Conservation (phyloP, 139 green algal species). For the Zygnema circumcarinatum region DNA sequence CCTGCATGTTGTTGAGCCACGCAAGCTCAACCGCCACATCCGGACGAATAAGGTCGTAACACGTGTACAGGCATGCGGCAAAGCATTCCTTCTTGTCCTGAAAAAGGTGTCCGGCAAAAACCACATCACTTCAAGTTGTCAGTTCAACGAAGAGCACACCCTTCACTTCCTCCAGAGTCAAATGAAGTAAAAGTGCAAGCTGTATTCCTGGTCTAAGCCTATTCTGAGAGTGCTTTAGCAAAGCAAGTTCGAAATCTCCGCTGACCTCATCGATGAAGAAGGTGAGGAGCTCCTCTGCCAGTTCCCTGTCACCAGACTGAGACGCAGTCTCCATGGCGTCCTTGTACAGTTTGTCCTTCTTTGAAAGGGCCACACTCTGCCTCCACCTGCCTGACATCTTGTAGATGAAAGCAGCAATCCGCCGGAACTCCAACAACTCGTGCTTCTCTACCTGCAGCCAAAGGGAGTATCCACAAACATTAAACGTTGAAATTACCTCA, state of each 20-base stretch:
- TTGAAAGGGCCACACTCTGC: slow-evolving; percentile 65
- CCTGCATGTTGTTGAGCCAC: slow-evolving; percentile 92
- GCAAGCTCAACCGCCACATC: slow-evolving; percentile 95
- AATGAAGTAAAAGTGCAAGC: too few species aligned
- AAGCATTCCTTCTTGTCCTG: slow-evolving; percentile 91
- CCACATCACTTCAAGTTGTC: not conserved
- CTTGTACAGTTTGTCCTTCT: slow-evolving; percentile 73
- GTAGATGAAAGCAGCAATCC: slow-evolving; percentile 90
- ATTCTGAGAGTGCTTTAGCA: too few species aligned
- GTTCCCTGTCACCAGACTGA: slow-evolving; percentile 63
- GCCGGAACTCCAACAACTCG: slow-evolving; percentile 95
- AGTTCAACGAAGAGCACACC: not conserved
- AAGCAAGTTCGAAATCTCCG: too few species aligned
- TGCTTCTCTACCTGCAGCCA: slow-evolving; percentile 90
- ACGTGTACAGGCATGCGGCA: slow-evolving; percentile 93
- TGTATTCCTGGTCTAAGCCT: too few species aligned
- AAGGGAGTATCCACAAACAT: too few species aligned
- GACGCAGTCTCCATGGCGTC: slow-evolving; percentile 96
- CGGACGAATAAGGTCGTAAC: slow-evolving; percentile 95
- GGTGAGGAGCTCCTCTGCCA: slow-evolving; percentile 93
- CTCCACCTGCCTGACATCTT: slow-evolving; percentile 78
- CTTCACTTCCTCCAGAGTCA: too few species aligned
- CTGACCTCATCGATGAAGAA: slow-evolving; percentile 77
- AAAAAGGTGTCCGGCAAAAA: not conserved
- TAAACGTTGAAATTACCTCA: too few species aligned